These are phyloP conservation scores for Ustilago shanxiensis DNA, from an alignment of 1,284 basidiomycete species.

Conservation along the genomic window DNA sequence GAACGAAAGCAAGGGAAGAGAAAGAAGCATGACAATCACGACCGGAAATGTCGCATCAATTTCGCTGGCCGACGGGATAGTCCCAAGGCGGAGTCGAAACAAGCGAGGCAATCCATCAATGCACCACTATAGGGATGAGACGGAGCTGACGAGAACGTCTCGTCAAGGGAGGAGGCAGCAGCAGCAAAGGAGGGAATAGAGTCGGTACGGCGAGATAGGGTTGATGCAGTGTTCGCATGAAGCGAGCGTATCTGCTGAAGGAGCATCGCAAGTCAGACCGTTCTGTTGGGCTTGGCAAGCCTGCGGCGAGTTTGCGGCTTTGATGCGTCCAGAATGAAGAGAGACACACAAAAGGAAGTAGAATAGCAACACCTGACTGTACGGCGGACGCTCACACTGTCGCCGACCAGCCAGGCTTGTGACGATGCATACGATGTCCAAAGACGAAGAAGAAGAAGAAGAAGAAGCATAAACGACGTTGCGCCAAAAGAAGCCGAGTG, in stretches of 20 bases:
- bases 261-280: conserved; percentile 14
- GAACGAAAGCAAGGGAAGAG: conserved; percentile 4
- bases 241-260: conserved; percentile 6
- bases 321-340: conserved; percentile 7
- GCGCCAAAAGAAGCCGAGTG: conserved; percentile 18
- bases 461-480: not conserved
- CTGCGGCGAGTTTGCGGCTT: conserved; percentile 16
- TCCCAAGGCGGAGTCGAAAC: conserved; percentile 13
- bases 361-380: not conserved
- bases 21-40: conserved; percentile 6
- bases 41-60: conserved; percentile 7
- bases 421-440: not conserved
- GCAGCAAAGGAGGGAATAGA: not conserved
- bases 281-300: conserved; percentile 21
- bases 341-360: not conserved
- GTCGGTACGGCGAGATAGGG: conserved; percentile 14
- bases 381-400: not conserved
- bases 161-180: not conserved
- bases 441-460: not conserved
- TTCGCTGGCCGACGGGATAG: conserved; percentile 12
- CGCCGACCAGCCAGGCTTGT: not conserved
- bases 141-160: conserved; percentile 2
- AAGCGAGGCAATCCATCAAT: conserved; percentile 12
- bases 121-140: conserved; percentile 22
- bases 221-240: conserved; percentile 16